phyloP scores from a whole-genome alignment of 345 rosid species.

The Linum usitatissimum region DNA sequence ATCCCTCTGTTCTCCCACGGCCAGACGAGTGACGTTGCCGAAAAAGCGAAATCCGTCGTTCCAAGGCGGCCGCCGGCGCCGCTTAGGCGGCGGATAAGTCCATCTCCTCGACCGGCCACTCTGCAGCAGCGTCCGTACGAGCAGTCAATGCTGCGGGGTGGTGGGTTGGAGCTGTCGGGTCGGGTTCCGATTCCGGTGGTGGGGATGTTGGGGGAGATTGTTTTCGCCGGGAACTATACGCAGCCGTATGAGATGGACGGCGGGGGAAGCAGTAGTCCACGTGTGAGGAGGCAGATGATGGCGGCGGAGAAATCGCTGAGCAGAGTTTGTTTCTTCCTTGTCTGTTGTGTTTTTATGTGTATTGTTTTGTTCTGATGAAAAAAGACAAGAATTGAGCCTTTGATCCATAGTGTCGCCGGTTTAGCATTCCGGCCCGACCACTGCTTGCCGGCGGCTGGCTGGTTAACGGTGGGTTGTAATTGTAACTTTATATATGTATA shows the following conservation, averaged over 20 bases:
- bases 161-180: background rate
- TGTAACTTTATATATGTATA: no score
- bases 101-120: slow-evolving; percentile 15
- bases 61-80: slow-evolving; percentile 23
- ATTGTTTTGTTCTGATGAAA: slow-evolving; percentile 59
- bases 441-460: no score
- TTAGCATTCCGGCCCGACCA: background rate
- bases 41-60: slow-evolving; percentile 10
- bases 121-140: slow-evolving; percentile 32
- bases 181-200: slow-evolving; percentile 31
- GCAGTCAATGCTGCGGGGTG: background rate
- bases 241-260: slow-evolving; percentile 31
- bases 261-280: slow-evolving; percentile 36
- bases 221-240: slow-evolving; percentile 38
- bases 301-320: slow-evolving; percentile 59
- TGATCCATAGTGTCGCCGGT: no score
- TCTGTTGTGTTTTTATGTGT: slow-evolving; percentile 57
- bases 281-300: slow-evolving; percentile 64
- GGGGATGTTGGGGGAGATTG: slow-evolving; percentile 64
- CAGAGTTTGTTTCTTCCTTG: slow-evolving; percentile 63
- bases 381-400: background rate
- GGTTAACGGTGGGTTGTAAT: no score
- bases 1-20: slow-evolving; percentile 84
- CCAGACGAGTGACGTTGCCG: slow-evolving; percentile 15
- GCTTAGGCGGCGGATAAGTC: slow-evolving; percentile 22